phyloP scores from a whole-genome alignment of 2,329 filamentous ascomycete genomes.

The Talaromyces albobiverticillius region DNA sequence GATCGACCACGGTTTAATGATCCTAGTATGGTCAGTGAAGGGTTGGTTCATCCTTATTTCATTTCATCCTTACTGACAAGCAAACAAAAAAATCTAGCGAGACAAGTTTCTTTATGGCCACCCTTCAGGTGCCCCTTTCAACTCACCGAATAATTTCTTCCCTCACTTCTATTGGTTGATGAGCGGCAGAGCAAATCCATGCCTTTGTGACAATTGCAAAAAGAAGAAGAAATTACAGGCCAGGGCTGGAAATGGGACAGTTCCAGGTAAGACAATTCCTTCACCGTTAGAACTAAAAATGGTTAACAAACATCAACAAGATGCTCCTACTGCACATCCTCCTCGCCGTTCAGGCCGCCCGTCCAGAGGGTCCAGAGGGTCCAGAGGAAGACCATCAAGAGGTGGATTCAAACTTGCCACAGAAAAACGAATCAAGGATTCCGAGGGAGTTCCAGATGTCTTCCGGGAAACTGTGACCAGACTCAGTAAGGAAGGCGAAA shows the following conservation, averaged over 20 bases:
- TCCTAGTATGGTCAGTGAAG: conserved; percentile 30
- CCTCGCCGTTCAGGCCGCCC: not conserved
- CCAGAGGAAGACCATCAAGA: conserved; percentile 4
- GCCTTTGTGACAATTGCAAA: conserved; percentile 51
- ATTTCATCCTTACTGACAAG: not conserved
- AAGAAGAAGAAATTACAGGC: conserved; percentile 18
- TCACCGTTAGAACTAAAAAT: no score
- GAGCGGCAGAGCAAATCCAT: conserved; percentile 44
- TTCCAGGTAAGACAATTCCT: conserved; percentile 7
- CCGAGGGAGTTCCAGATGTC: conserved; percentile 54
- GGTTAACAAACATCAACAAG: not conserved
- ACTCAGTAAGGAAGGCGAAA: conserved; percentile 37
- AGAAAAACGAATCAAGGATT: conserved; percentile 5
- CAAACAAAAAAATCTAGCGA: no score
- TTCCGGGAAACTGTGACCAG: conserved; percentile 50
- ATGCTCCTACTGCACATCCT: not conserved
- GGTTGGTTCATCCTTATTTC: not conserved
- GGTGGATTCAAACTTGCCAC: not conserved
- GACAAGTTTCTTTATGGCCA: conserved; percentile 60
- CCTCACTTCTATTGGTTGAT: conserved; percentile 59
- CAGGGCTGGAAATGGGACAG: conserved; percentile 2
- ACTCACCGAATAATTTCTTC: conserved; percentile 55
- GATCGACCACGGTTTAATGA: conserved; percentile 46
- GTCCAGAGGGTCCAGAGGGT: conserved; percentile 1
- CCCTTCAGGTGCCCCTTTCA: conserved; percentile 48